Conservation (phyloP, 1,284 basidiomycete genomes). For the Boletus austroedulis region DNA sequence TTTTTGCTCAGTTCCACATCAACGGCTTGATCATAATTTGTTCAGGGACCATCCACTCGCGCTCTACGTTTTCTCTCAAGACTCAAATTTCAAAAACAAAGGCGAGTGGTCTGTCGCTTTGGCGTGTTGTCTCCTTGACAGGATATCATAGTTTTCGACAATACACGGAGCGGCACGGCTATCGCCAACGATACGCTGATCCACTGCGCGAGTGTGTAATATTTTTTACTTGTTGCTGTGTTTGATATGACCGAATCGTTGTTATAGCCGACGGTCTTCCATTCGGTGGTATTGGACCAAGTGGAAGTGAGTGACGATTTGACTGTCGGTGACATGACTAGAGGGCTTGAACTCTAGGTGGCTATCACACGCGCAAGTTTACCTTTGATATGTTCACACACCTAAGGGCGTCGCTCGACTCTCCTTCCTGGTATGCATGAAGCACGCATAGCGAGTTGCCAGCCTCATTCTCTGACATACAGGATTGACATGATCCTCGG, state of each 20-base stretch:
- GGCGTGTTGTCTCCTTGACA: slow-evolving; percentile 2
- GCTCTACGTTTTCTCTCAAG: slow-evolving; percentile 72
- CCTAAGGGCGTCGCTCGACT: slow-evolving; percentile 56
- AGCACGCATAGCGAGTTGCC: background rate
- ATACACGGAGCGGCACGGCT: slow-evolving; percentile 64
- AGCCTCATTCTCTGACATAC: slow-evolving; percentile 1
- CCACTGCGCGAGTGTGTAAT: slow-evolving; percentile 49
- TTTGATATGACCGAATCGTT: background rate
- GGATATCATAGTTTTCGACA: slow-evolving; percentile 51
- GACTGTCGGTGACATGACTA: background rate
- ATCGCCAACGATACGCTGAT: slow-evolving; percentile 67
- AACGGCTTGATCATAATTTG: background rate
- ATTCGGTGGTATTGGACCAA: slow-evolving; percentile 71
- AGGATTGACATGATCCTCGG: slow-evolving; percentile 58
- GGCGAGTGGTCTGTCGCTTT: slow-evolving; percentile 36
- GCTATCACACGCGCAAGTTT: slow-evolving; percentile 62
- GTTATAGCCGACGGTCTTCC: slow-evolving; percentile 58
- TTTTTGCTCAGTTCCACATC: background rate
- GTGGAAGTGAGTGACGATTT: slow-evolving; percentile 61
- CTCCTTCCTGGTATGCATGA: slow-evolving; percentile 55
- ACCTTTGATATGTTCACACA: slow-evolving; percentile 72
- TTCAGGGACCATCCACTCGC: slow-evolving; percentile 71
- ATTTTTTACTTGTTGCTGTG: background rate
- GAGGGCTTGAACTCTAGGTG: slow-evolving; percentile 41
- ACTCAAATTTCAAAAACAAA: slow-evolving; percentile 58